These are phyloP conservation scores for Penicillium hordei DNA, from an alignment of 2,329 filamentous ascomycete genomes.

Conservation along the genomic window DNA sequence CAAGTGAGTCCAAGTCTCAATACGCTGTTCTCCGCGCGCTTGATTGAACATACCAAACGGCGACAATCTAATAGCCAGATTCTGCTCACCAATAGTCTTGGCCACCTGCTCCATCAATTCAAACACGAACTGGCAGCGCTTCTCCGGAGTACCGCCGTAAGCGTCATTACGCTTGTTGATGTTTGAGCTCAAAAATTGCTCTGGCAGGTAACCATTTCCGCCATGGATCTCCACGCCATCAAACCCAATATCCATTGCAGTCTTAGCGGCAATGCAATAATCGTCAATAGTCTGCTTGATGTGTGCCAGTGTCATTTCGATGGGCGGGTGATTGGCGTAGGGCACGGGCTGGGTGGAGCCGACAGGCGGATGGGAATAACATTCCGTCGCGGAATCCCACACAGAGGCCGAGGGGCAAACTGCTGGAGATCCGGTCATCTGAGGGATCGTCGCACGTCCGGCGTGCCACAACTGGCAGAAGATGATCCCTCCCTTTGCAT, in stretches of 20 bases:
- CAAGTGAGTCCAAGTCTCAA: slow-evolving; percentile 56
- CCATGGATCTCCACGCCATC: slow-evolving; percentile 54
- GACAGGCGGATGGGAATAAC: slow-evolving; percentile 42
- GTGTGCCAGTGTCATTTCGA: slow-evolving; percentile 48
- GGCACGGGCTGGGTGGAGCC: slow-evolving; percentile 37
- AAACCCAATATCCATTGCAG: slow-evolving; percentile 57
- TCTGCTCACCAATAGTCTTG: slow-evolving; percentile 47
- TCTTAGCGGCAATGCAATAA: slow-evolving; percentile 48
- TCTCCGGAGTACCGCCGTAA: slow-evolving; percentile 54
- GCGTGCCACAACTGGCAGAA: slow-evolving; percentile 46
- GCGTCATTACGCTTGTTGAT: slow-evolving; percentile 52
- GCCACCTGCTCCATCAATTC: slow-evolving; percentile 54
- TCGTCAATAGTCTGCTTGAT: slow-evolving; percentile 47
- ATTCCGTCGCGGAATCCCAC: slow-evolving; percentile 48
- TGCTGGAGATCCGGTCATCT: slow-evolving; percentile 41
- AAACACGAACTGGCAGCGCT: slow-evolving; percentile 56
- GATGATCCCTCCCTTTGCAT: slow-evolving; percentile 53
- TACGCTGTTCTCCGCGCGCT: slow-evolving; percentile 50
- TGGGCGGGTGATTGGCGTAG: slow-evolving; percentile 46
- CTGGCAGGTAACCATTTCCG: slow-evolving; percentile 53
- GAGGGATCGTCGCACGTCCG: slow-evolving; percentile 47
- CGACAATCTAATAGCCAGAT: slow-evolving; percentile 48
- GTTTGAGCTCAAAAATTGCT: slow-evolving; percentile 54
- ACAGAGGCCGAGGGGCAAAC: slow-evolving; percentile 46
- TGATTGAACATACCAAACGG: slow-evolving; percentile 57